These are phyloP conservation scores for Suillus decipiens DNA, from an alignment of 768 basidiomycete species.

Conservation along the genomic window DNA sequence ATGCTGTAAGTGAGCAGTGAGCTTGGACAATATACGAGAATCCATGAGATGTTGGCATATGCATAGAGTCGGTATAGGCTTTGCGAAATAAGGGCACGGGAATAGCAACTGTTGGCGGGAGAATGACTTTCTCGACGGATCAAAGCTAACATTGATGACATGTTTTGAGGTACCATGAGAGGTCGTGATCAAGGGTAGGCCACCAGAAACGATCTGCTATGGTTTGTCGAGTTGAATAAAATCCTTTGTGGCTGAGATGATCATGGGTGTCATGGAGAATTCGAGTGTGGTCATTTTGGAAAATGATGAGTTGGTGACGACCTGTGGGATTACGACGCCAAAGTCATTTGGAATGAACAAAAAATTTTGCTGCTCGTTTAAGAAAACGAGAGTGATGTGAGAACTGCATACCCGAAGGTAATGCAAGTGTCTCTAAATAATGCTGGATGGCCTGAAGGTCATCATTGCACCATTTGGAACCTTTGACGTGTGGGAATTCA, in stretches of 20 bases:
- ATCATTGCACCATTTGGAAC: not conserved
- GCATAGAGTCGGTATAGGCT: slow-evolving; percentile 43
- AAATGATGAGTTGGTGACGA: slow-evolving; percentile 26
- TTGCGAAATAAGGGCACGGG: slow-evolving; percentile 19
- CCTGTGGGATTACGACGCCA: slow-evolving; percentile 25
- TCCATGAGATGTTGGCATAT: slow-evolving; percentile 35
- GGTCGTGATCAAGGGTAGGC: slow-evolving; percentile 28
- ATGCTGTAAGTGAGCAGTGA: slow-evolving; percentile 34
- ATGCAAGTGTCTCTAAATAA: not conserved
- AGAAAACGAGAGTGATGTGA: not conserved
- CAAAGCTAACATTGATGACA: slow-evolving; percentile 42
- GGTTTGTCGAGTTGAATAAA: slow-evolving; percentile 7
- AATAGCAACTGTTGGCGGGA: slow-evolving; percentile 20
- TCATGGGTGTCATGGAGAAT: slow-evolving; percentile 6
- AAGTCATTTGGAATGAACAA: slow-evolving; percentile 15
- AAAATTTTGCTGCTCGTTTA: slow-evolving; percentile 17
- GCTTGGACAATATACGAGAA: slow-evolving; percentile 40
- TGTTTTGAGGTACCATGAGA: slow-evolving; percentile 34
- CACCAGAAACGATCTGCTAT: slow-evolving; percentile 31
- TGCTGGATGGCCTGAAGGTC: not conserved
- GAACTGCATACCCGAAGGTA: slow-evolving; percentile 2
- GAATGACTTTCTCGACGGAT: slow-evolving; percentile 19
- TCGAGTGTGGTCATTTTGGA: not conserved
- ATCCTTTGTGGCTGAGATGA: slow-evolving; percentile 8
- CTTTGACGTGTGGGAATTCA: not conserved